Evolutionary conservation across 768 basidiomycete species (phyloP), one percentile per base, ranked within the genome.

Genomic region (Kondoa subrosea): DNA sequence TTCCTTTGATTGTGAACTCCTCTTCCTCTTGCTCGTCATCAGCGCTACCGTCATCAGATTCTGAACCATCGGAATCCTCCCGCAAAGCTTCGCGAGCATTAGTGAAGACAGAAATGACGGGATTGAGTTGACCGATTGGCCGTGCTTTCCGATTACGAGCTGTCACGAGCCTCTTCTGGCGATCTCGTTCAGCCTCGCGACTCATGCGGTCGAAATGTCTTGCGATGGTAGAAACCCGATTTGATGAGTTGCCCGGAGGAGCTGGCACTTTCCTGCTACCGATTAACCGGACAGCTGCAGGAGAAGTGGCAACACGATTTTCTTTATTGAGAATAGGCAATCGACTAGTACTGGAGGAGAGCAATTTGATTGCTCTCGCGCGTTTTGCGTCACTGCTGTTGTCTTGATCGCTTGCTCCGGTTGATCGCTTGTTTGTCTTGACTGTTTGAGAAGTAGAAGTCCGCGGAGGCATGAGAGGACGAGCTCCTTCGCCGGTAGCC

Each of bases 151-250:
- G 86, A 14, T 87, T 88, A 40, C 90, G 83, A 74, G 91, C 88
- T 66, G 91, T 84, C n/a, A 85, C 83, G 73, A 93, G 88, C 27
- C 87, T 83, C 66, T 76, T 77, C 67, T 75, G 76, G 1, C 77
- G 70, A 26, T 78, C 77, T 25, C 85, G 83, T 73, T 84, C 90
- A 1, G 83, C 83, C 66, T 81, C 83, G 1, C 77, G 73, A 17
- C 77, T 75, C 33, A 95, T 82, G 17, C 88, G 84, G 76, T 95
- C 91, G 76, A 89, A 97, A 70, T 95, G 89, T 71, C 87, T 85
- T 12, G 91, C 84, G 16, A 95, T 89, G 66, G 85, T 89, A 0
- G 87, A 85, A 4, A 97, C 92, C 8, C 68, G 67, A 32, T 65
- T 62, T 64, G 40, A 27, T 40, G 27, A 56, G 4, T 59, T 25